phyloP scores from a whole-genome alignment of 2,329 filamentous ascomycete genomes.

The Diaporthe amygdali region DNA sequence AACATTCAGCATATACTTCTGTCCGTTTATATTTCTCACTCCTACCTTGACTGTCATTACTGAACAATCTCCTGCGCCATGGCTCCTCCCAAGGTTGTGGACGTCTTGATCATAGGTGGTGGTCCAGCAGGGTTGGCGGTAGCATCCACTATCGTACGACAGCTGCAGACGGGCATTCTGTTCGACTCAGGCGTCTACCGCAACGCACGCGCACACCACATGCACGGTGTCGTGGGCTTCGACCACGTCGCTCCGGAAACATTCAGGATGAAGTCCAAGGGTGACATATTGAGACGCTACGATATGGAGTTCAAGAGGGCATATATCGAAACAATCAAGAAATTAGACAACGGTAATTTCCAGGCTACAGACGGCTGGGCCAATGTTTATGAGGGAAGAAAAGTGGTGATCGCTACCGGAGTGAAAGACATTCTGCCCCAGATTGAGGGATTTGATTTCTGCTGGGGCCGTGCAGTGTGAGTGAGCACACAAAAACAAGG shows the following conservation, averaged over 20 bases:
- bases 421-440: conserved; percentile 55
- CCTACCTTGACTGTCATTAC: too few species aligned
- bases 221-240: conserved; percentile 51
- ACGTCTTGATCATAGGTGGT: conserved; percentile 55
- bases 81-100: conserved; percentile 16
- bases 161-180: conserved; percentile 51
- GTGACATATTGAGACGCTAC: conserved; percentile 41
- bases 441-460: conserved; percentile 58
- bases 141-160: conserved; percentile 53
- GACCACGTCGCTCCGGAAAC: conserved; percentile 43
- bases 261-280: conserved; percentile 40
- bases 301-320: conserved; percentile 33
- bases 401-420: conserved; percentile 61
- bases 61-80: not conserved
- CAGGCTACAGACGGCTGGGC: conserved; percentile 44
- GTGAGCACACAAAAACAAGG: conserved; percentile 20
- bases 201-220: conserved; percentile 51
- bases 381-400: conserved; percentile 50
- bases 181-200: conserved; percentile 57
- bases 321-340: conserved; percentile 32
- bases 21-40: too few species aligned
- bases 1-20: not conserved
- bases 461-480: conserved; percentile 59
- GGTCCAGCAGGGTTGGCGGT: conserved; percentile 57
- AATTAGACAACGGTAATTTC: conserved; percentile 19